phyloP scores from a whole-genome alignment of 345 rosid genomes.

The Eucalyptus microcorys region DNA sequence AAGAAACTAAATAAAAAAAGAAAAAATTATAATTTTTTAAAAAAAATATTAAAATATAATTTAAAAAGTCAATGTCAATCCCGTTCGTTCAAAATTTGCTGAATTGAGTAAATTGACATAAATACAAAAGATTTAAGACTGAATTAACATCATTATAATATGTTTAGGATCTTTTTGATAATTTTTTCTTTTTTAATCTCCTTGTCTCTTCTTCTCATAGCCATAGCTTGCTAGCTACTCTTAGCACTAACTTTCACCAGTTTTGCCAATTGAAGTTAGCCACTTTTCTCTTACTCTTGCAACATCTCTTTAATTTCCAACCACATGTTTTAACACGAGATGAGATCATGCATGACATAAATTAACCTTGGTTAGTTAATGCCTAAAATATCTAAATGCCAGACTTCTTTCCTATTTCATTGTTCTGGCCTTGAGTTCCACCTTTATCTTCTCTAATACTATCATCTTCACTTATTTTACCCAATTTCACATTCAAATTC shows the following conservation, averaged over 20 bases:
- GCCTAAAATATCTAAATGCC: not conserved
- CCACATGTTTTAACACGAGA: not conserved
- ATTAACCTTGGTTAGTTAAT: not conserved
- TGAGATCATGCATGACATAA: not conserved
- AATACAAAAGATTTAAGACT: no score
- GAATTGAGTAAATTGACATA: no score
- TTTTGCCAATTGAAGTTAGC: not conserved
- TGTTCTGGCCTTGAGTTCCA: not conserved
- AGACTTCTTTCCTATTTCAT: not conserved
- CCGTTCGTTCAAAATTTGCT: no score
- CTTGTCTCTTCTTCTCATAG: not conserved
- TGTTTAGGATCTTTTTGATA: fast-evolving
- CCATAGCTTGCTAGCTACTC: not conserved
- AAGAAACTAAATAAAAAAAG: no score
- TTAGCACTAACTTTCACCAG: not conserved
- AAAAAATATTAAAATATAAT: no score
- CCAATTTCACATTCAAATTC: not conserved
- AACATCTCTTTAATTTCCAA: not conserved
- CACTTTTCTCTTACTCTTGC: not conserved
- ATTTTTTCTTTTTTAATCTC: not conserved
- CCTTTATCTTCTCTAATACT: not conserved
- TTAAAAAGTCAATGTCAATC: no score
- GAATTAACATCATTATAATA: no score
- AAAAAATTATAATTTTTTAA: no score
- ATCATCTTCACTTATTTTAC: not conserved